phyloP scores from a whole-genome alignment of 331 rosid genomes.

The Malus hybrid region DNA sequence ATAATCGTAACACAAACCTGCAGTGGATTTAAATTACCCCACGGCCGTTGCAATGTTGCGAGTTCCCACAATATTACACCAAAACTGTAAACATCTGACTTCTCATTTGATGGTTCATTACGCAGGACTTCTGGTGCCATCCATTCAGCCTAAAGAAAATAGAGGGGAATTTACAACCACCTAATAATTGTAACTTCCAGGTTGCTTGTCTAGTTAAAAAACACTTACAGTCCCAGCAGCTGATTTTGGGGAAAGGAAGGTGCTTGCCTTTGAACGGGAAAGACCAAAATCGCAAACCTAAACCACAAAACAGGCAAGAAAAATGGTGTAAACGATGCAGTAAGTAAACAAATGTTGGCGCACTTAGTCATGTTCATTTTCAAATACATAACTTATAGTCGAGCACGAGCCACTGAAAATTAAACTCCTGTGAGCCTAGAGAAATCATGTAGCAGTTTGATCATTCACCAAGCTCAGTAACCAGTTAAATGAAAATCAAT shows the following conservation, averaged over 20 bases:
- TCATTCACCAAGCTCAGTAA: not conserved
- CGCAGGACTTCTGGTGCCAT: slow-evolving; percentile 99
- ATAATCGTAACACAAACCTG: slow-evolving; percentile 48
- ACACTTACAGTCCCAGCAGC: slow-evolving; percentile 97
- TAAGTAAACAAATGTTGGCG: not conserved
- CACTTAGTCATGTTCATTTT: not conserved
- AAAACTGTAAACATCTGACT: slow-evolving; percentile 91
- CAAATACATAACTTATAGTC: not conserved
- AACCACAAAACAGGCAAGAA: not conserved
- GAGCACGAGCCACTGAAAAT: not conserved
- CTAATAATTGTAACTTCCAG: slow-evolving; percentile 6
- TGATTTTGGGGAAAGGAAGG: slow-evolving; percentile 93
- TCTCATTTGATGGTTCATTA: slow-evolving; percentile 94
- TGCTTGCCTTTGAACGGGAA: slow-evolving; percentile 87
- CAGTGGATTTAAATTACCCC: slow-evolving; percentile 86
- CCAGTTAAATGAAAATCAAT: not conserved
- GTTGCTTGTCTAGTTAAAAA: slow-evolving; percentile 2
- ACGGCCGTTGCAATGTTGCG: slow-evolving; percentile 86
- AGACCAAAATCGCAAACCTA: slow-evolving; percentile 98
- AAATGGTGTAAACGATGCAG: not conserved
- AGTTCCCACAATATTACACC: slow-evolving; percentile 96
- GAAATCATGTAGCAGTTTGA: not conserved
- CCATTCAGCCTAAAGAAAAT: slow-evolving; percentile 81
- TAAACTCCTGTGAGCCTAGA: not conserved
- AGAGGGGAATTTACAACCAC: slow-evolving; percentile 12